Percentiles rank a stretch among this genome's conserved stretches.
phyloP scores from a whole-genome alignment of 257 asterid species.

The Ballota nigra region DNA sequence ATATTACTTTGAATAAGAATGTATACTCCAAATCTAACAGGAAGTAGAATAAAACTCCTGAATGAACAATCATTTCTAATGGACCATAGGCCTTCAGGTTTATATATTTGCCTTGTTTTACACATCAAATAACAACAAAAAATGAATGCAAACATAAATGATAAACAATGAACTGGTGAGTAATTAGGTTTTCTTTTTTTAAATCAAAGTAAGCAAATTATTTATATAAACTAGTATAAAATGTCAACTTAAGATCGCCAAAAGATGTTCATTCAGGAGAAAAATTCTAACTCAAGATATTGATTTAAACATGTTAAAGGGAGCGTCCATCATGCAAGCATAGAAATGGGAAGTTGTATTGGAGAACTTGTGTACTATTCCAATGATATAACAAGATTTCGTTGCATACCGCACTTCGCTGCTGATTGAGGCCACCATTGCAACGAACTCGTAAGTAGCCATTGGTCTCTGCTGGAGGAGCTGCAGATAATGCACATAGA shows the following conservation, averaged over 20 bases:
- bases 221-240: neutral
- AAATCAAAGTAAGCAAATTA: neutral
- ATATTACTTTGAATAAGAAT: neutral
- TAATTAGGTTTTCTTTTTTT: neutral
- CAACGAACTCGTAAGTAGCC: conserved; percentile 97
- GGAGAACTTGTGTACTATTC: neutral
- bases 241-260: neutral
- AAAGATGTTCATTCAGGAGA: neutral
- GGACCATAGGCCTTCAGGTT: conserved; percentile 12
- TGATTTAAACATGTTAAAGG: neutral
- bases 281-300: conserved; percentile 3
- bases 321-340: neutral
- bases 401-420: conserved; percentile 83
- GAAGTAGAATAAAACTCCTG: neutral
- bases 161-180: neutral
- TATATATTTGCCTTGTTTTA: neutral
- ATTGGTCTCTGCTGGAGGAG: conserved; percentile 76
- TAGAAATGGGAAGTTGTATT: neutral
- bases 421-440: conserved; percentile 98
- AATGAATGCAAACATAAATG: neutral
- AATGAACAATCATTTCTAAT: neutral
- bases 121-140: conserved; percentile 7
- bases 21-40: neutral
- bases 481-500: conserved; percentile 43
- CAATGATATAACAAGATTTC: conserved; percentile 9